Percentiles rank a stretch among this genome's conserved stretches.
phyloP scores from a whole-genome alignment of 768 basidiomycete species.

The Termitomyces sp. region DNA sequence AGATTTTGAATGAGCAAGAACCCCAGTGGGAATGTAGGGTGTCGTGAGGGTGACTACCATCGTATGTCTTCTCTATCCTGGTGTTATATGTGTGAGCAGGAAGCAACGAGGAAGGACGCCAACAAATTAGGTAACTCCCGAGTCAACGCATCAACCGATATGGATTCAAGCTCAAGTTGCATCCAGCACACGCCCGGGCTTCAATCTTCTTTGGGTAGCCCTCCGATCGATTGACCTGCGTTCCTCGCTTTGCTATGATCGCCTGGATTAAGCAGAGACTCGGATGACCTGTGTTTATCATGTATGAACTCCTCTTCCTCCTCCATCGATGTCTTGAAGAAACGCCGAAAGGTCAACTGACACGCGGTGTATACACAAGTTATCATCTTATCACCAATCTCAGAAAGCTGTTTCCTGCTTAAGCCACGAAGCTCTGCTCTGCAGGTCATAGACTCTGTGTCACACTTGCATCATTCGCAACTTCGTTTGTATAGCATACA shows the following conservation, averaged over 20 bases:
- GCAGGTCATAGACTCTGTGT: not conserved
- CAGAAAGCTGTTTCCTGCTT: not conserved
- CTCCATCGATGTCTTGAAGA: not conserved
- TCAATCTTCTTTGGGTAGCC: not conserved
- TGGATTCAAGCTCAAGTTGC: not conserved
- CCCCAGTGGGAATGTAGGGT: not conserved
- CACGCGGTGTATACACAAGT: not conserved
- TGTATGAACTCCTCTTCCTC: too few species aligned
- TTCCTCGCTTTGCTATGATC: not conserved
- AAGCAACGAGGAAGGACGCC: not conserved
- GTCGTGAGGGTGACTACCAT: not conserved
- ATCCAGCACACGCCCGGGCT: not conserved
- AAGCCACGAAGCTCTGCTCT: not conserved
- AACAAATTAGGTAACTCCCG: not conserved
- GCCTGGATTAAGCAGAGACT: too few species aligned
- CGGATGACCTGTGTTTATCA: too few species aligned
- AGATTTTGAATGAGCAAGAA: not conserved
- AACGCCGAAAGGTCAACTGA: not conserved
- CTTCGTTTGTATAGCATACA: not conserved
- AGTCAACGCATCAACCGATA: not conserved
- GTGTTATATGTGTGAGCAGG: not conserved
- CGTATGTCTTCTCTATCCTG: not conserved
- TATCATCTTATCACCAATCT: not conserved
- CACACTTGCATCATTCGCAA: not conserved
- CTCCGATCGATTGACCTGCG: not conserved